These are phyloP conservation scores for Penicillium waksmanii DNA, from an alignment of 495 filamentous ascomycete genomes.

Conservation along the genomic window DNA sequence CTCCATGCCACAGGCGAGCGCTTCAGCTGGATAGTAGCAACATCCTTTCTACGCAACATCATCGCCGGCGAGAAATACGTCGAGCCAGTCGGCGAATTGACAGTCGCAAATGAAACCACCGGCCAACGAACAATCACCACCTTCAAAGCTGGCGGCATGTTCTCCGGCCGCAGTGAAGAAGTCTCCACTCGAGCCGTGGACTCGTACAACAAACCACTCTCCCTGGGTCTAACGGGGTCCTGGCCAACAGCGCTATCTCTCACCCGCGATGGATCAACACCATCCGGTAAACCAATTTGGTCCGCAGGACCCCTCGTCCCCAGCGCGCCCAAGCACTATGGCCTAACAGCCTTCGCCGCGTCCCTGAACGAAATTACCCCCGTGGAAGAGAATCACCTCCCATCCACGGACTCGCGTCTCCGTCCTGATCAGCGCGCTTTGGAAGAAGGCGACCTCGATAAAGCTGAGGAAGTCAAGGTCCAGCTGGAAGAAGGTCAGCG, in stretches of 20 bases:
- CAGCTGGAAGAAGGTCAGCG: constrained; percentile 86
- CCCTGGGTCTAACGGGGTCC: constrained; percentile 71
- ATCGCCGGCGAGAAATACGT: constrained; percentile 98
- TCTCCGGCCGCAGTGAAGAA: constrained; percentile 91
- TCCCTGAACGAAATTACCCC: constrained; percentile 84
- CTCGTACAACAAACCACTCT: constrained; percentile 59
- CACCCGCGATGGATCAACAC: constrained; percentile 58
- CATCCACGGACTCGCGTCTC: constrained; percentile 79
- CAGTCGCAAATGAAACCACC: constrained; percentile 76
- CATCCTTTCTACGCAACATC: constrained; percentile 90
- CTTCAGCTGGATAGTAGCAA: constrained; percentile 83
- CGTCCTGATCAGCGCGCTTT: constrained; percentile 91
- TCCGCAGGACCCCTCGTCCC: constrained; percentile 72
- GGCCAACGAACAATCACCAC: constrained; percentile 78
- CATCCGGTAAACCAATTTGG: constrained; percentile 71
- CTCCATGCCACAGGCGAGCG: constrained; percentile 72
- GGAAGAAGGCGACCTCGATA: constrained; percentile 80
- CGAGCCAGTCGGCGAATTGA: constrained; percentile 88
- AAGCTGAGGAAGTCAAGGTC: constrained; percentile 81
- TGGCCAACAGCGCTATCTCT: constrained; percentile 78
- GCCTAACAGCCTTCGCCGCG: constrained; percentile 84
- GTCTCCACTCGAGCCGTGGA: constrained; percentile 74
- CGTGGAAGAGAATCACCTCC: constrained; percentile 71
- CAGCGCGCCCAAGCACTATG: constrained; percentile 76
- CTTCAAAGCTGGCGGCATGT: constrained; percentile 95